These are phyloP conservation scores for Mycena capillaripes DNA, from an alignment of 768 basidiomycete genomes.

Conservation along the genomic window DNA sequence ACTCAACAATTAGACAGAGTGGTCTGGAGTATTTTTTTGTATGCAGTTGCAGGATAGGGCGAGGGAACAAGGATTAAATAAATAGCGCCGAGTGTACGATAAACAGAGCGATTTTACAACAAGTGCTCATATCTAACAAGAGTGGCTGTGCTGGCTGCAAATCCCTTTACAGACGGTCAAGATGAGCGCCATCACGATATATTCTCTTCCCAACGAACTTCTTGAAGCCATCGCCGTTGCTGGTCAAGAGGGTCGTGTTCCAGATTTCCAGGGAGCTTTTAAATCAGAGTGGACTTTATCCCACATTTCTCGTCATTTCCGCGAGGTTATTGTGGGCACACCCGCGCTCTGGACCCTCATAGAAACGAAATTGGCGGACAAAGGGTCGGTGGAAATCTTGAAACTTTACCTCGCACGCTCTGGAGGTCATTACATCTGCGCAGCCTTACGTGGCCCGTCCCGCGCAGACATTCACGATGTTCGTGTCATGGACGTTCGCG, in stretches of 20 bases:
- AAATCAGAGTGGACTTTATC: background rate
- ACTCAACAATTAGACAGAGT: too few species aligned
- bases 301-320: background rate
- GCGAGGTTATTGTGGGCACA: background rate
- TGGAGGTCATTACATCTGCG: background rate
- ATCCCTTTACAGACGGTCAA: too few species aligned
- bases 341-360: background rate
- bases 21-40: too few species aligned
- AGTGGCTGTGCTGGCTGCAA: too few species aligned
- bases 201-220: slow-evolving; percentile 8
- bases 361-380: background rate
- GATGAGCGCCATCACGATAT: too few species aligned
- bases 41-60: too few species aligned
- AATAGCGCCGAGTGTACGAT: too few species aligned
- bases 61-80: too few species aligned
- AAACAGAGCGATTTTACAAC: too few species aligned
- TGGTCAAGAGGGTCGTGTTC: background rate
- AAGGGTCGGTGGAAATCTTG: background rate
- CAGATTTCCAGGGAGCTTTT: too few species aligned
- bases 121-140: too few species aligned
- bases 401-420: background rate
- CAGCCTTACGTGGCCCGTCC: background rate
- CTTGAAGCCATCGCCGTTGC: background rate
- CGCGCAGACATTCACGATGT: too few species aligned
- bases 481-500: background rate